Conservation (phyloP, 805 yeast species). For the Barnettozyma botsteinii region DNA sequence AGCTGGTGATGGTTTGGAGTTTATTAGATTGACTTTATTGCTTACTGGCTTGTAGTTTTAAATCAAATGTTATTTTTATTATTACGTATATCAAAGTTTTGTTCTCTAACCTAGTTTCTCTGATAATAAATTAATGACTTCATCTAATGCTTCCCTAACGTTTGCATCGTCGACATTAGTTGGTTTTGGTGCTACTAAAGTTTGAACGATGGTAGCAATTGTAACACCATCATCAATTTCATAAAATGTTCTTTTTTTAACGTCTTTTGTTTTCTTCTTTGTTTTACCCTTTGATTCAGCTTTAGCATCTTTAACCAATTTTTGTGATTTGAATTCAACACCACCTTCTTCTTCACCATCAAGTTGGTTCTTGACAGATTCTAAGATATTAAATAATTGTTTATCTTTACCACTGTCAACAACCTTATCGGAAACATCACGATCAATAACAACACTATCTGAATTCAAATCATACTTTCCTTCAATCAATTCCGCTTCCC, state of each 20-base stretch:
- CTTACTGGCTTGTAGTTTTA: too few relatives aligned
- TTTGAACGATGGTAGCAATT: conserved; percentile 25
- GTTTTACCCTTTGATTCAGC: conserved; percentile 12
- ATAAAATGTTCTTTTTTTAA: conserved; percentile 21
- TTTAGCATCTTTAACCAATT: conserved; percentile 20
- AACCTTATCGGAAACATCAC: conserved; percentile 2
- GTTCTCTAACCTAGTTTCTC: not conserved
- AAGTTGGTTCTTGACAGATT: conserved; percentile 17
- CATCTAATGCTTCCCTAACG: conserved; percentile 30
- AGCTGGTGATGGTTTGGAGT: too few relatives aligned
- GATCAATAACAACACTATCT: conserved; percentile 20
- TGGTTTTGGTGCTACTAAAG: conserved; percentile 19
- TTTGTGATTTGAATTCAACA: conserved; percentile 23
- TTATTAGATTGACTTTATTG: too few relatives aligned
- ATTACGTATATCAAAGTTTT: too few relatives aligned
- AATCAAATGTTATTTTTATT: too few relatives aligned
- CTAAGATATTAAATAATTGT: conserved; percentile 21
- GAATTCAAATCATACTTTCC: conserved; percentile 23
- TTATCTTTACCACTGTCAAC: conserved; percentile 17
- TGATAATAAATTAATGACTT: conserved; percentile 16
- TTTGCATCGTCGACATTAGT: conserved; percentile 30
- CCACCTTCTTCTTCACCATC: conserved; percentile 27
- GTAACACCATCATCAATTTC: conserved; percentile 25
- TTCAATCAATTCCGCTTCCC: conserved; percentile 13
- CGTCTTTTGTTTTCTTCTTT: conserved; percentile 16